phyloP scores from a whole-genome alignment of 306 rosid genomes.

The Glycine soja region DNA sequence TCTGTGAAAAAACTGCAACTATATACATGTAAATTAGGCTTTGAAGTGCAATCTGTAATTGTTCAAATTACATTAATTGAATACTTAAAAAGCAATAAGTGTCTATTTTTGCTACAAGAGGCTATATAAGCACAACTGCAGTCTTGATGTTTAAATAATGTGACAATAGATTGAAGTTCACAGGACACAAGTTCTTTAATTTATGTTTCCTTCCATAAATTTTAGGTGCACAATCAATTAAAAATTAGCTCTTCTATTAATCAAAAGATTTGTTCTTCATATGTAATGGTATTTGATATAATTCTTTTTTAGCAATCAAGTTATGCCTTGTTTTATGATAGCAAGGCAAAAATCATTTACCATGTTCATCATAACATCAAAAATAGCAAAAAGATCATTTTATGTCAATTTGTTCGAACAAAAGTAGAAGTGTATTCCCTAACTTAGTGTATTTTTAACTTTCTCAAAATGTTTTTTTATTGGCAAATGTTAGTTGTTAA shows the following conservation, averaged over 20 bases:
- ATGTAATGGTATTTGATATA: background rate
- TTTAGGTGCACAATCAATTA: constrained; percentile 3
- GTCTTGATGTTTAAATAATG: constrained; percentile 7
- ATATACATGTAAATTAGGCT: background rate
- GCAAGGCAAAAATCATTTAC: background rate
- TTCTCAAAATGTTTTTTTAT: background rate
- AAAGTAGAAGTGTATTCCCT: background rate
- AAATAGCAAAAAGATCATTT: background rate
- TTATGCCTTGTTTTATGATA: background rate
- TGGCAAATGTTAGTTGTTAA: too few species aligned
- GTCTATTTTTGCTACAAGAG: constrained; percentile 6
- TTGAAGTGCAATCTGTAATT: constrained; percentile 23
- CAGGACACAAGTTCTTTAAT: background rate
- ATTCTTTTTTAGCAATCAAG: background rate
- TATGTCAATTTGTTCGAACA: background rate
- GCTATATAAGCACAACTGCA: constrained; percentile 2
- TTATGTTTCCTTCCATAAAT: background rate
- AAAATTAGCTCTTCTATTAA: too few species aligned
- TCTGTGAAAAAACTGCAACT: background rate
- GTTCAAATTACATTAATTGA: background rate
- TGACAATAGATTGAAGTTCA: background rate
- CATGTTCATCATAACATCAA: background rate
- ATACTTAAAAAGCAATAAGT: background rate
- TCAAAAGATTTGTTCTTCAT: background rate
- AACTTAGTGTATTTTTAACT: background rate